phyloP scores from a whole-genome alignment of 1,139 yeast species.

The Zygoascus hellenicus region DNA sequence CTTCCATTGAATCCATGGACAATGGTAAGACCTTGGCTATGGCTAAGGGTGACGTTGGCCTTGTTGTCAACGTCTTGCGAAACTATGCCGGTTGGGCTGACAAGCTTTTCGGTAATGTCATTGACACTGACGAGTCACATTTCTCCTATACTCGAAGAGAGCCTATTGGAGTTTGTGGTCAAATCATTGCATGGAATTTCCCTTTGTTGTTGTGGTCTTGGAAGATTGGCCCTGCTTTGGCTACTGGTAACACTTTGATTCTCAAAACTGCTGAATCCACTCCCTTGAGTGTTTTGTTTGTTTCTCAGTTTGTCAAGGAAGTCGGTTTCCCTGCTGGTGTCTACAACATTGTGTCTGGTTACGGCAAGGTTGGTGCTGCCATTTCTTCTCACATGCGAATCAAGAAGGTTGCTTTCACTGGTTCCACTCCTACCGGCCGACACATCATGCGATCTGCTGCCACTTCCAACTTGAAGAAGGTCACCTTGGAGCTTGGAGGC shows the following conservation, averaged over 20 bases:
- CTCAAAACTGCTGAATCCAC: constrained; percentile 81
- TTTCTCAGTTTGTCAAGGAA: constrained; percentile 54
- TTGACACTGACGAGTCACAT: constrained; percentile 59
- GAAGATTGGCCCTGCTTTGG: constrained; percentile 82
- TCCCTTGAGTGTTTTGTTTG: constrained; percentile 69
- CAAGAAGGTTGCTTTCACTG: constrained; percentile 79
- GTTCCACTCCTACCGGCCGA: constrained; percentile 76
- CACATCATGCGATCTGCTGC: constrained; percentile 66
- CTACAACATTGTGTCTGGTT: constrained; percentile 68
- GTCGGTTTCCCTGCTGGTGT: constrained; percentile 82
- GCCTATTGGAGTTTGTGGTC: constrained; percentile 78
- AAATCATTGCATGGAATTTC: constrained; percentile 85
- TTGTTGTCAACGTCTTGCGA: constrained; percentile 43
- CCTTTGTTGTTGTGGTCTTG: constrained; percentile 79
- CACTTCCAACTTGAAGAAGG: constrained; percentile 62
- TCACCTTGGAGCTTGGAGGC: constrained; percentile 81
- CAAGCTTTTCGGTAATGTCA: constrained; percentile 59
- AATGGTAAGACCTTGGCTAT: constrained; percentile 52
- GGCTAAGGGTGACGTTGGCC: constrained; percentile 51
- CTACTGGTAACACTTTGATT: constrained; percentile 75
- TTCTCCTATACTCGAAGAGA: constrained; percentile 56
- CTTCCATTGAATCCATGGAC: constrained; percentile 55
- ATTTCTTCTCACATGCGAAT: constrained; percentile 61
- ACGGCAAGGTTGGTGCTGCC: constrained; percentile 72
- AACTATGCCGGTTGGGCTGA: constrained; percentile 85